A percentile compares a stretch with the other conserved stretches of the same genome.
These are phyloP conservation scores for Cucumis variabilis DNA, from an alignment of 331 rosid species.

Conservation along the genomic window DNA sequence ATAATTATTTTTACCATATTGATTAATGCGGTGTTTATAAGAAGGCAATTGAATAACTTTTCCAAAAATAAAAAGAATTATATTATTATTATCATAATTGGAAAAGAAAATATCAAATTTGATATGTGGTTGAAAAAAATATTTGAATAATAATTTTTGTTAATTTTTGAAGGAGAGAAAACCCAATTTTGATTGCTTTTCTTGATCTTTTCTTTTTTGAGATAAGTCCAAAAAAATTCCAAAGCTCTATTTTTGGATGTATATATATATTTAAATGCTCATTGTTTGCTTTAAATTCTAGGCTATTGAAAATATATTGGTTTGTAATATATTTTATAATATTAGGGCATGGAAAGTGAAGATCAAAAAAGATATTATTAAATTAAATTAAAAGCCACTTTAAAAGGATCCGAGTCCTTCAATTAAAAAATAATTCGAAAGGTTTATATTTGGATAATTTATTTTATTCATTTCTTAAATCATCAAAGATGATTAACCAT, in stretches of 20 bases:
- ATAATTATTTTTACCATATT: not conserved
- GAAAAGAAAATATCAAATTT: no score
- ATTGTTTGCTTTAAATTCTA: not conserved
- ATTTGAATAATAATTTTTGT: no score
- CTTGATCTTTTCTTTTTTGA: not conserved
- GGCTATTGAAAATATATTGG: not conserved
- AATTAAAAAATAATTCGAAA: not conserved
- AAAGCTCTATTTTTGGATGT: not conserved
- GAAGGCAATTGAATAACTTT: no score
- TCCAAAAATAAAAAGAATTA: no score
- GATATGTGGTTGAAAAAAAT: no score
- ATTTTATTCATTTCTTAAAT: slow-evolving; percentile 8
- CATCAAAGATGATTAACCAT: not conserved
- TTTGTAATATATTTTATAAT: not conserved
- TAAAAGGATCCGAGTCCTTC: not conserved
- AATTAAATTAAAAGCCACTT: slow-evolving; percentile 9
- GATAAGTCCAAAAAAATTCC: not conserved
- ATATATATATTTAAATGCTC: not conserved
- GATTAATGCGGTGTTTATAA: not conserved
- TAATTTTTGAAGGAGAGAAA: not conserved
- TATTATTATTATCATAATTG: not conserved
- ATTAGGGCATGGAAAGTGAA: not conserved
- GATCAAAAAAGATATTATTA: not conserved
- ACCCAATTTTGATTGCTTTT: not conserved
- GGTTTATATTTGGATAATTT: slow-evolving; percentile 4